Evolutionary conservation across 2,329 filamentous ascomycete species (phyloP).

Genomic region (Talaromyces pinophilus): DNA sequence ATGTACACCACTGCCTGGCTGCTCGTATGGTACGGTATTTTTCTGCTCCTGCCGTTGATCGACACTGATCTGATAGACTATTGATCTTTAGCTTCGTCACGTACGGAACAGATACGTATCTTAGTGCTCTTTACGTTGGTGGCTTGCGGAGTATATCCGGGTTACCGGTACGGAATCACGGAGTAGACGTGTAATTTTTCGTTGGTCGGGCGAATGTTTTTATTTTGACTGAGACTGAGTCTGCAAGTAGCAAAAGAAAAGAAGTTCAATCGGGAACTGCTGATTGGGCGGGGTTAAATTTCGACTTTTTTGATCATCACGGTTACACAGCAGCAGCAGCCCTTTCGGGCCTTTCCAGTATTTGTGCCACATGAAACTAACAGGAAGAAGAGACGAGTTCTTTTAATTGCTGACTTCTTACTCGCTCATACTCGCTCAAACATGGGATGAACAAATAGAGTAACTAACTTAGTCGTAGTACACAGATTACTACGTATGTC

Average conservation of each 20-base stretch:
- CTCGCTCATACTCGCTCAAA: background rate
- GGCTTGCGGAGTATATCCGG: constrained; percentile 13
- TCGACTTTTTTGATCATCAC: background rate
- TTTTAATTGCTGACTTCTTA: too few relatives aligned
- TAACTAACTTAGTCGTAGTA: background rate
- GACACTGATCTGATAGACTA: constrained; percentile 22
- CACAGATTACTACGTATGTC: background rate
- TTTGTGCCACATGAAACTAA: background rate
- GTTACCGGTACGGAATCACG: constrained; percentile 1
- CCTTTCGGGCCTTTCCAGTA: background rate
- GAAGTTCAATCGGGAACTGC: background rate
- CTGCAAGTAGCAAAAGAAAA: background rate
- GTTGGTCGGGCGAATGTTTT: background rate
- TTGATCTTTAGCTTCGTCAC: constrained; percentile 22
- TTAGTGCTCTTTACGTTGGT: background rate
- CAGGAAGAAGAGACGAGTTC: background rate
- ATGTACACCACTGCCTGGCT: too few relatives aligned
- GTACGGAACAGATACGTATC: background rate
- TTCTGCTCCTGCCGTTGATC: constrained; percentile 14
- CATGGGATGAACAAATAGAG: background rate
- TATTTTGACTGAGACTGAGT: background rate
- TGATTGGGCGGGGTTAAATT: constrained; percentile 7
- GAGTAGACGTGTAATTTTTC: background rate
- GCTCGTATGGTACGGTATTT: background rate
- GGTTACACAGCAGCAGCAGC: constrained; percentile 1